phyloP scores from a whole-genome alignment of 768 basidiomycete genomes.

The Hericium rajendrae region DNA sequence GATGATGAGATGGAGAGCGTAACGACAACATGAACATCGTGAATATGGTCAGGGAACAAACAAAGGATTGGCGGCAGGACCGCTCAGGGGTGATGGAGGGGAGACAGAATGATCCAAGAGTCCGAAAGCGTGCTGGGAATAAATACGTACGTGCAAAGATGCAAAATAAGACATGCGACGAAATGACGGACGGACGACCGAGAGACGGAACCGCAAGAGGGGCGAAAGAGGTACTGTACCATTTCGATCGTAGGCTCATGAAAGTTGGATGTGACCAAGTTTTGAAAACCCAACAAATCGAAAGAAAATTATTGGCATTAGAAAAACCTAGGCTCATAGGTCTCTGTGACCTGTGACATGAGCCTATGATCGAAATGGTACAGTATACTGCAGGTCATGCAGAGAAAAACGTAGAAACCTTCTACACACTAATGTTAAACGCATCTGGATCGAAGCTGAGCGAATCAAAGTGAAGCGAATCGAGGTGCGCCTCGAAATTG shows the following conservation, averaged over 20 bases:
- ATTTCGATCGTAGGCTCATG: too few relatives aligned
- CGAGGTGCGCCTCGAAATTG: slow-evolving; percentile 57
- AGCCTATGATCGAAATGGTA: too few relatives aligned
- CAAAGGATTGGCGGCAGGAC: background rate
- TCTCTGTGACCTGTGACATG: too few relatives aligned
- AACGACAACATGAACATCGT: background rate
- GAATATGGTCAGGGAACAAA: background rate
- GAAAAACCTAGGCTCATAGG: too few relatives aligned
- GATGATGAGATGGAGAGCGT: background rate
- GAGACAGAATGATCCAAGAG: slow-evolving; percentile 3
- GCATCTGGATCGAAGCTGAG: slow-evolving; percentile 57
- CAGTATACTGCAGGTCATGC: background rate
- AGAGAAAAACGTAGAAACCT: slow-evolving; percentile 8
- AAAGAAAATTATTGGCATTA: too few relatives aligned
- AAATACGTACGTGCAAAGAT: slow-evolving; percentile 4
- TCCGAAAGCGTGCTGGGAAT: background rate
- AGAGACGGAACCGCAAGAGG: background rate
- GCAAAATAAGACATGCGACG: background rate
- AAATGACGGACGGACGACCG: background rate
- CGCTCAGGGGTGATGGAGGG: background rate
- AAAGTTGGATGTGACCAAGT: too few relatives aligned
- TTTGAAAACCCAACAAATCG: too few relatives aligned
- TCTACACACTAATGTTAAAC: slow-evolving; percentile 25
- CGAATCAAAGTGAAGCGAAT: slow-evolving; percentile 66
- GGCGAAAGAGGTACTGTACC: background rate